These are phyloP conservation scores for Cubamyces sp. DNA, from an alignment of 768 basidiomycete species.

Conservation along the genomic window DNA sequence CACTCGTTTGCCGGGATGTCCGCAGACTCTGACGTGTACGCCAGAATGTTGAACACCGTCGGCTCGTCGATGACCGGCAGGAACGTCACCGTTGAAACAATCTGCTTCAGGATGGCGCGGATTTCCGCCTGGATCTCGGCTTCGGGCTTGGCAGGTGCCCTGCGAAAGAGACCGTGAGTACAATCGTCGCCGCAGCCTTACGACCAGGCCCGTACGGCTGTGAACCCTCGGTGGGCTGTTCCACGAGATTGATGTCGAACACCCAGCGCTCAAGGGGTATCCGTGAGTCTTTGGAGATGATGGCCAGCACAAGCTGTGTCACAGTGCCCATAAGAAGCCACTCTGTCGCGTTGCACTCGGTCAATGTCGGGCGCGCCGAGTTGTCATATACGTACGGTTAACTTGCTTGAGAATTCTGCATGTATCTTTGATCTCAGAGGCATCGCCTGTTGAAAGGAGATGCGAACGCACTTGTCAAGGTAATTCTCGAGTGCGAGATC, in stretches of 20 bases:
- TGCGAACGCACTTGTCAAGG: slow-evolving; percentile 64
- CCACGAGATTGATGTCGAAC: slow-evolving; percentile 89
- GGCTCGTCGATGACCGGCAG: slow-evolving; percentile 94
- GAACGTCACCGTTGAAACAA: slow-evolving; percentile 96
- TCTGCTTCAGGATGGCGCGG: slow-evolving; percentile 96
- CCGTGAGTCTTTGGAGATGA: slow-evolving; percentile 93
- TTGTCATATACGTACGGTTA: slow-evolving; percentile 63
- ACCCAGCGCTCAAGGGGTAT: slow-evolving; percentile 97
- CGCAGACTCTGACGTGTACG: slow-evolving; percentile 90
- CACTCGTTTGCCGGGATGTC: slow-evolving; percentile 93
- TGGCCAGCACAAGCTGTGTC: slow-evolving; percentile 92
- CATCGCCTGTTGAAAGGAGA: slow-evolving; percentile 7
- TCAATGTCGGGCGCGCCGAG: slow-evolving; percentile 9
- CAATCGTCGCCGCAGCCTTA: slow-evolving; percentile 3
- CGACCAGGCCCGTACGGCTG: slow-evolving; percentile 46
- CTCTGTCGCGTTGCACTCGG: slow-evolving; percentile 49
- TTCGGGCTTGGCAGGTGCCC: slow-evolving; percentile 69
- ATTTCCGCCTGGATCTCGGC: slow-evolving; percentile 97
- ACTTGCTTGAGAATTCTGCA: slow-evolving; percentile 88
- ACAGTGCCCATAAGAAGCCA: slow-evolving; percentile 94
- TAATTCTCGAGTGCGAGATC: slow-evolving; percentile 94
- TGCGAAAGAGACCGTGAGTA: slow-evolving; percentile 31
- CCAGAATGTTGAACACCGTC: slow-evolving; percentile 96
- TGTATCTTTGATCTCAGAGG: not conserved
- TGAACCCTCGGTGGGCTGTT: slow-evolving; percentile 54